These are phyloP conservation scores for Podila minutissima DNA, from an alignment of 192 early-diverging fungal genomes.

Conservation along the genomic window DNA sequence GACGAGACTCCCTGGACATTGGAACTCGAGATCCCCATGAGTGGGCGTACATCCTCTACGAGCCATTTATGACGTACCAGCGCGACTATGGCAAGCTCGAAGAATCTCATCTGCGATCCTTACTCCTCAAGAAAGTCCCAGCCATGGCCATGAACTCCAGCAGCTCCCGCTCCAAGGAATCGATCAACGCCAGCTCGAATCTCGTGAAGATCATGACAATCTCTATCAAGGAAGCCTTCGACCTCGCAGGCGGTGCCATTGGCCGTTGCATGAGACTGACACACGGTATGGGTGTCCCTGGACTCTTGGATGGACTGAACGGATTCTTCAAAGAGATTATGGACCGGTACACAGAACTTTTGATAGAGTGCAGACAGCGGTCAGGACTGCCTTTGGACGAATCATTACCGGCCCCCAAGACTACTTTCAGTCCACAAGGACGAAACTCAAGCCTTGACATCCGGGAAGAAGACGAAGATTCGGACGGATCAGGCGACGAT, in stretches of 20 bases:
- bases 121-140: conserved; percentile 34
- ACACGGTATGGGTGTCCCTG: conserved; percentile 67
- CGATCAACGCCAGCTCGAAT: conserved; percentile 58
- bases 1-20: conserved; percentile 15
- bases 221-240: conserved; percentile 43
- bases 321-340: conserved; percentile 59
- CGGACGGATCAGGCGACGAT: conserved; percentile 58
- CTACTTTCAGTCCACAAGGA: conserved; percentile 5
- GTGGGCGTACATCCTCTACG: conserved; percentile 72
- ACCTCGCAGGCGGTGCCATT: conserved; percentile 54
- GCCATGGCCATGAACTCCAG: conserved; percentile 24
- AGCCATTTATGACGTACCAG: conserved; percentile 72
- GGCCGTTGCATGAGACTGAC: conserved; percentile 68
- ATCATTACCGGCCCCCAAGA: not conserved
- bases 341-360: conserved; percentile 52
- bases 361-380: conserved; percentile 51
- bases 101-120: conserved; percentile 53
- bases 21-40: conserved; percentile 47
- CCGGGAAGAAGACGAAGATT: conserved; percentile 33
- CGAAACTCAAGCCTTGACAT: conserved; percentile 12
- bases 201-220: conserved; percentile 55
- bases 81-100: conserved; percentile 69
- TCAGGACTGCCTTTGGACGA: conserved; percentile 51
- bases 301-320: conserved; percentile 61
- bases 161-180: conserved; percentile 15